phyloP scores from a whole-genome alignment of 805 yeast species.

The Ogataea paraovalis region DNA sequence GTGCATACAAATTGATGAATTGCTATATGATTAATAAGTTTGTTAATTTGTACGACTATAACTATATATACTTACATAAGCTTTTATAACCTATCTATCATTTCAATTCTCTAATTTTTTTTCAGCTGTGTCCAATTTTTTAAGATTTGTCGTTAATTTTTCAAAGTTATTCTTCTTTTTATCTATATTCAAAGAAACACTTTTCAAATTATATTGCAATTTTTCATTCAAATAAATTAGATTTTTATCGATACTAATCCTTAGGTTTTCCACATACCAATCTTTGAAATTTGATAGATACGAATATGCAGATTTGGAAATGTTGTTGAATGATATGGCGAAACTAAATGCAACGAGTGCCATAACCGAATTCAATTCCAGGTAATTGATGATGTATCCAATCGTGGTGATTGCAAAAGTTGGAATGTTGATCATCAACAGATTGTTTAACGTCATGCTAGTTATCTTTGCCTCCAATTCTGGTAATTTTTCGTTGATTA shows the following conservation, averaged over 20 bases:
- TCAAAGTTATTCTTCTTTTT: conserved; percentile 9
- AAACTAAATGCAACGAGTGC: conserved; percentile 27
- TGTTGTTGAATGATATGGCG: conserved; percentile 24
- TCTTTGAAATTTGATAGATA: conserved; percentile 19
- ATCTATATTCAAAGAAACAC: conserved; percentile 11
- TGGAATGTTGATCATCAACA: conserved; percentile 26
- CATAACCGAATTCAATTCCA: conserved; percentile 25
- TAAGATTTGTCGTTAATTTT: conserved; percentile 11
- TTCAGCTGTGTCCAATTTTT: conserved; percentile 10
- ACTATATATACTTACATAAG: background rate
- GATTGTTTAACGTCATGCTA: conserved; percentile 18
- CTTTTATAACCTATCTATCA: background rate
- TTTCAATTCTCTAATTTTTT: conserved; percentile 3
- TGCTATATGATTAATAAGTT: no score
- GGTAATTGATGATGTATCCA: conserved; percentile 26
- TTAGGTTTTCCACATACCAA: conserved; percentile 25
- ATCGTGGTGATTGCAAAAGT: conserved; percentile 21
- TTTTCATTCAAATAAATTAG: conserved; percentile 15
- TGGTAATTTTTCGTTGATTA: conserved; percentile 23
- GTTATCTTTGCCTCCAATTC: conserved; percentile 25
- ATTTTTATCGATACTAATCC: conserved; percentile 25
- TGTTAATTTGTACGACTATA: background rate
- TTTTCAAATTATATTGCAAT: conserved; percentile 13
- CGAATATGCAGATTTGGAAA: conserved; percentile 20
- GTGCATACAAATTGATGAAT: no score